These are phyloP conservation scores for Ramaria sp. DNA, from an alignment of 768 basidiomycete genomes.

Conservation along the genomic window DNA sequence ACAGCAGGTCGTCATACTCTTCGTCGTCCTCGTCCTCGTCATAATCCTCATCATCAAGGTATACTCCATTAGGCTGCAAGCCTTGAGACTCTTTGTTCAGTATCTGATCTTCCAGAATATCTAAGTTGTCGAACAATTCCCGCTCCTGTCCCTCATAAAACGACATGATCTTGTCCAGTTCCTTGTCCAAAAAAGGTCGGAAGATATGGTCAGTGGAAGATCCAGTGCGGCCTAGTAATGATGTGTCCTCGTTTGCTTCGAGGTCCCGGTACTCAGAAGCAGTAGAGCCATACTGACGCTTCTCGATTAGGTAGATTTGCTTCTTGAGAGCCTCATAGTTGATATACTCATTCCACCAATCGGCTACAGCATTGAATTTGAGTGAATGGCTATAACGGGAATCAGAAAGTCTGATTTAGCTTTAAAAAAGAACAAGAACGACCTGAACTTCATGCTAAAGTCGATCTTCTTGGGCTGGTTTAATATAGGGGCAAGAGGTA, in stretches of 20 bases:
- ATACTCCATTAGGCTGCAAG: conserved; percentile 26
- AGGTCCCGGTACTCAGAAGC: conserved; percentile 34
- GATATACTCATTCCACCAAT: conserved; percentile 92
- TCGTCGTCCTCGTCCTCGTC: conserved; percentile 49
- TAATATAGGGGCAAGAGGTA: neutral
- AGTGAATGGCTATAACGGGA: conserved; percentile 37
- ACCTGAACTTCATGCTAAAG: conserved; percentile 13
- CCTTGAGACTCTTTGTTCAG: conserved; percentile 51
- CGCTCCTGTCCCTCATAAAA: conserved; percentile 77
- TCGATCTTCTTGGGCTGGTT: neutral
- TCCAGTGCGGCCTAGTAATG: conserved; percentile 36
- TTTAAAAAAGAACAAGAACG: neutral
- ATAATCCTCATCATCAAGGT: conserved; percentile 37
- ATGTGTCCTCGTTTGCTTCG: conserved; percentile 51
- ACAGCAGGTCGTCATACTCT: conserved; percentile 24
- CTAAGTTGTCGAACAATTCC: conserved; percentile 53
- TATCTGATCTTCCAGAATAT: conserved; percentile 46
- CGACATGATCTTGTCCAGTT: conserved; percentile 64
- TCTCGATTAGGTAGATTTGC: conserved; percentile 77
- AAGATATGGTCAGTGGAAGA: conserved; percentile 48
- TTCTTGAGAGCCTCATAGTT: conserved; percentile 69
- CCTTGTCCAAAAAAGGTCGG: conserved; percentile 63
- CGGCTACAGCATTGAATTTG: conserved; percentile 84
- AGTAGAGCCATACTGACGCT: conserved; percentile 44
- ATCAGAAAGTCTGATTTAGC: neutral